Conservation (phyloP, 2,329 filamentous ascomycete genomes). For the Periconia macrospinosa region DNA sequence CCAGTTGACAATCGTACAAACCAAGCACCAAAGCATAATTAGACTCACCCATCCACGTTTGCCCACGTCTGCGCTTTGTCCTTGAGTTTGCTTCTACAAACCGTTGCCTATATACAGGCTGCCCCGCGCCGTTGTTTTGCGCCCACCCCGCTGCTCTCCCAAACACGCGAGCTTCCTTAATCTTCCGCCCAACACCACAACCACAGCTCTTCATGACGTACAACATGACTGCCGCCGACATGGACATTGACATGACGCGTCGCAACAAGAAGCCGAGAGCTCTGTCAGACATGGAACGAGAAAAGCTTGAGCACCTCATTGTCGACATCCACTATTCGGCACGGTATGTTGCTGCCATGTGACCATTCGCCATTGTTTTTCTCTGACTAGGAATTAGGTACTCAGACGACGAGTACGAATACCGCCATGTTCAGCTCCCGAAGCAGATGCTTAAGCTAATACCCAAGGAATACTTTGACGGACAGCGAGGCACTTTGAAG, state of each 20-base stretch:
- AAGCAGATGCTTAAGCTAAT: slow-evolving; percentile 99
- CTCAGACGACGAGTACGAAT: slow-evolving; percentile 89
- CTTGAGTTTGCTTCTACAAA: not conserved
- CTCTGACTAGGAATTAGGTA: slow-evolving; percentile 64
- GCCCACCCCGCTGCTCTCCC: not conserved
- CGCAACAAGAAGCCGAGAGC: slow-evolving; percentile 85
- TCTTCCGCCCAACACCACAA: not conserved
- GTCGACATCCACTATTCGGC: slow-evolving; percentile 95
- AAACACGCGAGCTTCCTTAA: not conserved
- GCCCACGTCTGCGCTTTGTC: not conserved
- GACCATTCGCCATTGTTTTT: slow-evolving; percentile 1
- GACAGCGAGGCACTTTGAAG: slow-evolving; percentile 87
- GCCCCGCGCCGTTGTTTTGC: slow-evolving; percentile 1
- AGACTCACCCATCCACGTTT: not conserved
- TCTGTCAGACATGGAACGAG: slow-evolving; percentile 78
- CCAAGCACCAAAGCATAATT: not conserved
- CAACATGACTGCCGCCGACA: slow-evolving; percentile 31
- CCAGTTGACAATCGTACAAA: not conserved
- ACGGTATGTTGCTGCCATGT: slow-evolving; percentile 61
- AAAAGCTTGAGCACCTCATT: slow-evolving; percentile 85
- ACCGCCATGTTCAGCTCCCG: slow-evolving; percentile 94
- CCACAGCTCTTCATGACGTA: not conserved
- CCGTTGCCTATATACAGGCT: not conserved
- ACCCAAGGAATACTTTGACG: slow-evolving; percentile 91
- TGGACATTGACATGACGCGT: slow-evolving; percentile 77